Percentiles rank a stretch among this genome's conserved stretches.
Conservation (phyloP, 331 rosid genomes). For the Acacia pycnantha region DNA sequence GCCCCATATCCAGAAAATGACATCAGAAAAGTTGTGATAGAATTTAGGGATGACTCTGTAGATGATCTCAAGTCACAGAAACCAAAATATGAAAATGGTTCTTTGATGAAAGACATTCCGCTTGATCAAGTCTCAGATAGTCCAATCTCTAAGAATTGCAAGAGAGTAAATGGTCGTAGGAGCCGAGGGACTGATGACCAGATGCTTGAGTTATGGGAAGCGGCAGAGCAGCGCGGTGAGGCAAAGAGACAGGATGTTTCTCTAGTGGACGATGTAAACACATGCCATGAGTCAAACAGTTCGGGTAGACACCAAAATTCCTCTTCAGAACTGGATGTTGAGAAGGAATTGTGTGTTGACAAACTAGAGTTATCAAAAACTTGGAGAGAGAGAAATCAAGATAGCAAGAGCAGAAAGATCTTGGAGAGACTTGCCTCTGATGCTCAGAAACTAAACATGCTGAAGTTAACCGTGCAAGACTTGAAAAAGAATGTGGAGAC, state of each 20-base stretch:
- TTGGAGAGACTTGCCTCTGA: constrained; percentile 81
- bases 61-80: constrained; percentile 35
- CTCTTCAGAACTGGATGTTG: constrained; percentile 57
- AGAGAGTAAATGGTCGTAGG: constrained; percentile 40
- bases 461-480: constrained; percentile 62
- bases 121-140: constrained; percentile 70
- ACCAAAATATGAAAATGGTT: constrained; percentile 47
- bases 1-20: constrained; percentile 28
- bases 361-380: constrained; percentile 51
- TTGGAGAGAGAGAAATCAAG: constrained; percentile 40
- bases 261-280: constrained; percentile 35
- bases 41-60: constrained; percentile 5
- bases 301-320: constrained; percentile 33
- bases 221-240: constrained; percentile 44
- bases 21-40: constrained; percentile 32
- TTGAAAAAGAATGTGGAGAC: constrained; percentile 67
- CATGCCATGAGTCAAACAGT: constrained; percentile 33
- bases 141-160: constrained; percentile 42
- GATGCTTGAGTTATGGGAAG: constrained; percentile 70
- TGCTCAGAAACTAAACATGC: constrained; percentile 62
- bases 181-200: constrained; percentile 47
- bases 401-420: constrained; percentile 57
- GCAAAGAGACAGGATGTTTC: constrained; percentile 34
- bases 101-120: constrained; percentile 79
- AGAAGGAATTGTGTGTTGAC: constrained; percentile 81